Evolutionary conservation across 1,139 yeast species (phyloP).

Genomic region (Yamadazyma friedrichii): DNA sequence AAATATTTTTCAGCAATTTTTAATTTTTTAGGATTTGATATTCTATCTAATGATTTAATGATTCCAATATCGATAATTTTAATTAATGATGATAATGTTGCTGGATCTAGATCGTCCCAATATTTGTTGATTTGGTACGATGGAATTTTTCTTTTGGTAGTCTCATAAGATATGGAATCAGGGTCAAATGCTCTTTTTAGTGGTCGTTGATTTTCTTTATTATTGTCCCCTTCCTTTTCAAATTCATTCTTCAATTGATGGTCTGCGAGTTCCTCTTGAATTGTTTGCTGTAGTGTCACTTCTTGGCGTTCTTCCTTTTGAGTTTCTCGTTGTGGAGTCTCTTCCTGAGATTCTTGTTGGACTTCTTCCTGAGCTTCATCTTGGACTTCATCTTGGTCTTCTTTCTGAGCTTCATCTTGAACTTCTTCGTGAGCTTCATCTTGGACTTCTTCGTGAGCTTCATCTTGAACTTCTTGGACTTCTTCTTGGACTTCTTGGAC

Average conservation of each 20-base stretch:
- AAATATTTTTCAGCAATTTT: constrained; percentile 29
- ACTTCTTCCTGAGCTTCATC: neutral
- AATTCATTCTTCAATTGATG: too few relatives aligned
- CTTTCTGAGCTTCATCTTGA: neutral
- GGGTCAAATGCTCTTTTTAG: constrained; percentile 16
- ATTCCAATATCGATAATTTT: constrained; percentile 31
- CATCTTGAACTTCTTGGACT: neutral
- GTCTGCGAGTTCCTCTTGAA: neutral
- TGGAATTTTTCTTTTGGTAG: constrained; percentile 22
- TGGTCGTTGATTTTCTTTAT: constrained; percentile 1
- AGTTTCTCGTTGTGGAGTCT: neutral
- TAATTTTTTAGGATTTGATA: constrained; percentile 17
- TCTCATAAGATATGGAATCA: constrained; percentile 15
- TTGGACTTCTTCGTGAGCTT: too few relatives aligned
- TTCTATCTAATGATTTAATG: constrained; percentile 30
- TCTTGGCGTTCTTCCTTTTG: neutral
- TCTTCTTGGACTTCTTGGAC: too few relatives aligned
- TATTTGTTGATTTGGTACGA: constrained; percentile 32
- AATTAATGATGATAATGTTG: constrained; percentile 23
- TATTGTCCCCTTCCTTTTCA: neutral
- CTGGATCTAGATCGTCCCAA: constrained; percentile 33
- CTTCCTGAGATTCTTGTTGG: neutral
- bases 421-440: neutral
- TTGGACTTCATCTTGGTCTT: neutral
- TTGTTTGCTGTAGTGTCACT: neutral